Conservation (phyloP, 768 basidiomycete genomes). For the Suillus americanus region DNA sequence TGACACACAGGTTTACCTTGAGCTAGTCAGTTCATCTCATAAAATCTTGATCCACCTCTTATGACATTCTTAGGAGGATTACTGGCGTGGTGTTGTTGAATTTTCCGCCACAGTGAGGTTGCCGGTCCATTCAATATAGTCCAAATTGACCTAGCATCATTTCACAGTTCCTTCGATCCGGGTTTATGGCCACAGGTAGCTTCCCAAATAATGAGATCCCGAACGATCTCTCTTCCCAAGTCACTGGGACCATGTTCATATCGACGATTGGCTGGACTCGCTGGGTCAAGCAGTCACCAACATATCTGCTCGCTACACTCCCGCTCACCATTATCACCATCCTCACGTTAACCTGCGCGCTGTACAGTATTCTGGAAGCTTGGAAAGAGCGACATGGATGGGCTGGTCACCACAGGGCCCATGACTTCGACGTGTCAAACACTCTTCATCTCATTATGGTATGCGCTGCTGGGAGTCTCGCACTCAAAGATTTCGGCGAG, state of each 20-base stretch:
- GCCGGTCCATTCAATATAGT: no score
- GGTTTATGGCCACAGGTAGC: constrained; percentile 1
- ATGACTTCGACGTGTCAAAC: no score
- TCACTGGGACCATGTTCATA: not conserved
- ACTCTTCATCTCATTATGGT: not conserved
- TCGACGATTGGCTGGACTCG: constrained; percentile 7
- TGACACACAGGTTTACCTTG: not conserved
- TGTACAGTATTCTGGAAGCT: not conserved
- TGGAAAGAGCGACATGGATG: not conserved
- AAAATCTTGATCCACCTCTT: not conserved
- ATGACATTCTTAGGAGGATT: not conserved
- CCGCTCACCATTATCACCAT: not conserved
- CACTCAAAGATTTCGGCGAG: not conserved
- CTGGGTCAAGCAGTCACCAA: not conserved
- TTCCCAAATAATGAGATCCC: constrained; percentile 1
- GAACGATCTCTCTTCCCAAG: not conserved
- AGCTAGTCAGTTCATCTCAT: not conserved
- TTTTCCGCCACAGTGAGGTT: constrained; percentile 8
- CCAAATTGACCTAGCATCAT: not conserved
- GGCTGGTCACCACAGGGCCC: no score
- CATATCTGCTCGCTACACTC: constrained; percentile 5
- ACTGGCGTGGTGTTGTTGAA: constrained; percentile 10
- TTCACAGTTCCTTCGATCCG: constrained; percentile 9
- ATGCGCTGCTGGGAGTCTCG: not conserved
- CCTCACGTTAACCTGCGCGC: not conserved